Evolutionary conservation across 179 eudicot species (phyloP).

Genomic region (Nepenthes alata): DNA sequence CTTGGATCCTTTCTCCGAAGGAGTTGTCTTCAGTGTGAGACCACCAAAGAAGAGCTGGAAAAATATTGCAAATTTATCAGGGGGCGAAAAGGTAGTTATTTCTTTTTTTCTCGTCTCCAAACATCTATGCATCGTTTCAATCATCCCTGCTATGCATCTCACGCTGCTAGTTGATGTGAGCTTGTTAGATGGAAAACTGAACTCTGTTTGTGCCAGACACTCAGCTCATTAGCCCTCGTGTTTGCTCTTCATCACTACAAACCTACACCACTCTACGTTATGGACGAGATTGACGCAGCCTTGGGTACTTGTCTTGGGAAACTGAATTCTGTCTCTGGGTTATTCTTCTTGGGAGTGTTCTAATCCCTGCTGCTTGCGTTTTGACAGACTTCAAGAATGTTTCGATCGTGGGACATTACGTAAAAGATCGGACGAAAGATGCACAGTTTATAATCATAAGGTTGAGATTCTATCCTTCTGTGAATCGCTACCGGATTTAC

Average conservation of each 20-base stretch:
- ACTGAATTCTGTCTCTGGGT: too few species aligned
- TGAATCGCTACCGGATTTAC: background rate
- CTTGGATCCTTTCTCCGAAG: slow-evolving; percentile 94
- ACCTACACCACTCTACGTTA: slow-evolving; percentile 92
- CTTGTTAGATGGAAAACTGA: background rate
- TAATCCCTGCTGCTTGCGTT: background rate
- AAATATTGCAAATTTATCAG: slow-evolving; percentile 88
- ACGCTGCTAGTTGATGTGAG: too few species aligned
- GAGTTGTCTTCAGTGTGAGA: slow-evolving; percentile 95
- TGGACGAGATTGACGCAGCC: slow-evolving; percentile 99
- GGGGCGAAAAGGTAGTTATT: slow-evolving; percentile 84
- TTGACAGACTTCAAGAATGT: slow-evolving; percentile 89
- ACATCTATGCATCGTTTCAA: background rate
- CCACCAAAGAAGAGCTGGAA: slow-evolving; percentile 99
- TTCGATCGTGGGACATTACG: slow-evolving; percentile 95
- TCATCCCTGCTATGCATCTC: background rate
- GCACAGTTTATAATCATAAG: slow-evolving; percentile 98
- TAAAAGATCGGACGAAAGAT: slow-evolving; percentile 91
- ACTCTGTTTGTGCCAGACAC: slow-evolving; percentile 45
- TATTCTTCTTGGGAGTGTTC: background rate
- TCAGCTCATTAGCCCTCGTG: slow-evolving; percentile 90
- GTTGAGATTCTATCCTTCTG: slow-evolving; percentile 15
- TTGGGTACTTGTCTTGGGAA: slow-evolving; percentile 36
- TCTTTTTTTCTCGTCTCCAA: too few species aligned
- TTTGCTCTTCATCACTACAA: slow-evolving; percentile 98